Percentiles rank a stretch among this genome's conserved stretches.
phyloP scores from a whole-genome alignment of 1,139 yeast species.

The Geotrichum bryndzae region DNA sequence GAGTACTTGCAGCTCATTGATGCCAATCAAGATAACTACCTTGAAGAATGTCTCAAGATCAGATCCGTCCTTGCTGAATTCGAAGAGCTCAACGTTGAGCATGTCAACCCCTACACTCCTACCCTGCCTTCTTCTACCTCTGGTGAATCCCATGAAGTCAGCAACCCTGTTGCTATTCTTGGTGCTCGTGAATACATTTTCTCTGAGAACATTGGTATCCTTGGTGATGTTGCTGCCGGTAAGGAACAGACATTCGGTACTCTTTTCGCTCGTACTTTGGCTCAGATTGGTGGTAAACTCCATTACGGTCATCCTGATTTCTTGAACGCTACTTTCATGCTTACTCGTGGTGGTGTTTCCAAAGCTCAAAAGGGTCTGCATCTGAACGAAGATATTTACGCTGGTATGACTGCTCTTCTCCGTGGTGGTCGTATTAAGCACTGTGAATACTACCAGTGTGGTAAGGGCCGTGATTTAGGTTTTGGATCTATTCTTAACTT shows the following conservation, averaged over 20 bases:
- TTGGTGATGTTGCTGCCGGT: constrained; percentile 99
- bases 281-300: constrained; percentile 97
- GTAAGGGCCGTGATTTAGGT: constrained; percentile 99
- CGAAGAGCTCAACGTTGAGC: constrained; percentile 77
- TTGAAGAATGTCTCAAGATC: constrained; percentile 97
- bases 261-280: constrained; percentile 91
- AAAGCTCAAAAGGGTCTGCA: constrained; percentile 98
- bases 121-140: constrained; percentile 18
- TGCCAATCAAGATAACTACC: constrained; percentile 97
- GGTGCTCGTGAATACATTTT: constrained; percentile 99
- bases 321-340: constrained; percentile 88
- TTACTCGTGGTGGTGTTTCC: constrained; percentile 98
- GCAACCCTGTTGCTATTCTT: constrained; percentile 90
- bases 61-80: constrained; percentile 96
- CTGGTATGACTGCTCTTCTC: constrained; percentile 96
- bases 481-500: constrained; percentile 97
- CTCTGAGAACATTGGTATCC: constrained; percentile 97
- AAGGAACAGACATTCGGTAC: constrained; percentile 99
- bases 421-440: constrained; percentile 99
- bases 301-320: constrained; percentile 99
- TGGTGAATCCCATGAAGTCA: constrained; percentile 36
- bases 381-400: constrained; percentile 97
- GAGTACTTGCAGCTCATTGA: constrained; percentile 96
- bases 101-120: constrained; percentile 43
- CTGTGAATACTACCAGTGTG: constrained; percentile 98